A percentile compares a stretch with the other conserved stretches of the same genome.
These are phyloP conservation scores for Cryptococcus maquisensis DNA, from an alignment of 1,284 basidiomycete genomes.

Conservation along the genomic window DNA sequence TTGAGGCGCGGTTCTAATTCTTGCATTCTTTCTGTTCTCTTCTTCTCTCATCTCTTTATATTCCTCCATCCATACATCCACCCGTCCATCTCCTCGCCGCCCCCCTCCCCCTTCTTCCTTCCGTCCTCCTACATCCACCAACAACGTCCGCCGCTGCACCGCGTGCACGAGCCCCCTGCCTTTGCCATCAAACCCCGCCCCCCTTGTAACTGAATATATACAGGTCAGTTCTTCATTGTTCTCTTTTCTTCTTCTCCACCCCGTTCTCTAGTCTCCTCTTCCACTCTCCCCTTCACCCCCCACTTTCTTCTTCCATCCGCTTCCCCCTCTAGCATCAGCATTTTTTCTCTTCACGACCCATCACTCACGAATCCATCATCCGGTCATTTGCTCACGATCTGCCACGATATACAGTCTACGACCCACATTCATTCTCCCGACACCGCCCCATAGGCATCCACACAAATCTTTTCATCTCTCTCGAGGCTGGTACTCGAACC, in stretches of 20 bases:
- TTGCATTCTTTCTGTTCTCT: neutral
- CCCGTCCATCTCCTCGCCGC: conserved; percentile 1
- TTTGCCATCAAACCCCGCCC: neutral
- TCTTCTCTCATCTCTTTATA: conserved; percentile 4
- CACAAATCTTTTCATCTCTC: conserved; percentile 1
- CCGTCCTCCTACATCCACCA: neutral
- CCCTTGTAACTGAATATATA: neutral
- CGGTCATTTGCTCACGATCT: neutral
- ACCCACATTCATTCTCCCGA: conserved; percentile 12
- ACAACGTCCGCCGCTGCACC: neutral
- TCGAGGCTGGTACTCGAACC: conserved; percentile 15
- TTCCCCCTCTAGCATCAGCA: neutral
- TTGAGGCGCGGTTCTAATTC: neutral
- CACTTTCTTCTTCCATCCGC: neutral
- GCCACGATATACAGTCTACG: conserved; percentile 2
- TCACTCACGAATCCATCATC: neutral
- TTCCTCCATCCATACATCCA: conserved; percentile 1
- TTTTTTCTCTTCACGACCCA: neutral
- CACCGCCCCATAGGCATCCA: neutral
- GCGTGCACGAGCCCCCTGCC: conserved; percentile 1
- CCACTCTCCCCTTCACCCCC: neutral
- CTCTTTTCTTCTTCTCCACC: neutral
- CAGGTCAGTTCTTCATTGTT: conserved; percentile 1
- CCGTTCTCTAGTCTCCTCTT: neutral
- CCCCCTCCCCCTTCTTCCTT: neutral